A percentile compares a stretch with the other conserved stretches of the same genome.
These are phyloP conservation scores for Agarophyton chilense DNA, from an alignment of 23 red algal genomes.

Conservation along the genomic window DNA sequence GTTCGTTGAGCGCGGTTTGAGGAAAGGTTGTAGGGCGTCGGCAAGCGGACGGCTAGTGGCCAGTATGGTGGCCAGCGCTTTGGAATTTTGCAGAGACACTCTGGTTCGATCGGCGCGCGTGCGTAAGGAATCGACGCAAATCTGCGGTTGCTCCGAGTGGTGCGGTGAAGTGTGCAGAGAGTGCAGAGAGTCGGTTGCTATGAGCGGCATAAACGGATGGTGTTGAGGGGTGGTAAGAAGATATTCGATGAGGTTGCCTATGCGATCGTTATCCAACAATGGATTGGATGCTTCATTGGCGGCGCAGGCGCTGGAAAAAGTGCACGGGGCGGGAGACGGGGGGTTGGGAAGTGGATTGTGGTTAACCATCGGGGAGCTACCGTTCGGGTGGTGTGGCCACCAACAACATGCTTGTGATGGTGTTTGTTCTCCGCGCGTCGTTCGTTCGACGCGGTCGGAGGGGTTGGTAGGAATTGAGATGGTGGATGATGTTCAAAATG, in stretches of 20 bases:
- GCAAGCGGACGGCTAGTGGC: neutral
- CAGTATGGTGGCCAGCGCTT: neutral
- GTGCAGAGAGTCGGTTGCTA: neutral
- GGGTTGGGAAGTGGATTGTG: neutral
- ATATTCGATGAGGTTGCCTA: neutral
- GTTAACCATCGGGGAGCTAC: neutral
- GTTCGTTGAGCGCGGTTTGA: neutral
- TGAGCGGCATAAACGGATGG: neutral
- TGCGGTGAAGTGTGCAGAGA: neutral
- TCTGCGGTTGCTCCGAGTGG: neutral
- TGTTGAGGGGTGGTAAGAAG: neutral
- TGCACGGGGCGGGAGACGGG: neutral
- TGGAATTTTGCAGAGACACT: neutral
- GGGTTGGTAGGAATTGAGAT: constrained; percentile 12
- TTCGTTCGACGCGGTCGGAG: constrained; percentile 23
- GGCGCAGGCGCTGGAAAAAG: neutral
- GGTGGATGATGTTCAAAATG: constrained; percentile 17
- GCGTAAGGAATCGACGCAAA: neutral
- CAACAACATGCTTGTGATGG: constrained; percentile 17
- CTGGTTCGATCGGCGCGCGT: neutral
- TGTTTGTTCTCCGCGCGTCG: constrained; percentile 33
- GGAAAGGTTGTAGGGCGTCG: neutral
- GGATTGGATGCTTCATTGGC: neutral
- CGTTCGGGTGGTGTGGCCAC: neutral
- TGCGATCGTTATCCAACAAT: neutral